Conservation (phyloP, 2,329 filamentous ascomycete genomes). For the Ophiostoma triangulosporum region DNA sequence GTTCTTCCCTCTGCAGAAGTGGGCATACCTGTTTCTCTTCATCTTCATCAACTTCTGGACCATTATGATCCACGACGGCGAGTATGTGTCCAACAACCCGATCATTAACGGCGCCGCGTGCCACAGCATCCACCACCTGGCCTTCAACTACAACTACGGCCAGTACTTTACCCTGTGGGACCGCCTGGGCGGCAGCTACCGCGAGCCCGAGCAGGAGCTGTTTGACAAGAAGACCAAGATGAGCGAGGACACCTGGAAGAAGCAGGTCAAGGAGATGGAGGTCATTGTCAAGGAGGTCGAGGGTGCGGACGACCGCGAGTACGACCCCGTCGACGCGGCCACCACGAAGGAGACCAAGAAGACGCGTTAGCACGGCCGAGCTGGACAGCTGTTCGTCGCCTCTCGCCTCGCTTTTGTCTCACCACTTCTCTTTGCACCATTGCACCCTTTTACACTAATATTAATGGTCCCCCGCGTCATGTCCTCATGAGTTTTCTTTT, state of each 20-base stretch:
- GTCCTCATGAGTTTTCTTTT: background rate
- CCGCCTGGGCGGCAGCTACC: slow-evolving; percentile 73
- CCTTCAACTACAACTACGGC: slow-evolving; percentile 86
- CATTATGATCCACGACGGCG: slow-evolving; percentile 89
- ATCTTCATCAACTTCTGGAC: slow-evolving; percentile 95
- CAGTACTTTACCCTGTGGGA: slow-evolving; percentile 93
- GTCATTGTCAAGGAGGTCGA: slow-evolving; percentile 59
- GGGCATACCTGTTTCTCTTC: slow-evolving; percentile 75
- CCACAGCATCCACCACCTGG: slow-evolving; percentile 81
- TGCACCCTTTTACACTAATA: background rate
- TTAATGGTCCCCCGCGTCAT: background rate
- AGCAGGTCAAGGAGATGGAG: slow-evolving; percentile 66
- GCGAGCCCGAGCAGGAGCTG: slow-evolving; percentile 71
- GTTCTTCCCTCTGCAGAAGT: slow-evolving; percentile 83
- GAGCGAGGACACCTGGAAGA: slow-evolving; percentile 65
- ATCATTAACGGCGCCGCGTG: slow-evolving; percentile 89
- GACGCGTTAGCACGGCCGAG: slow-evolving; percentile 19
- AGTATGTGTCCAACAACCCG: slow-evolving; percentile 84
- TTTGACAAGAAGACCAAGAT: slow-evolving; percentile 80
- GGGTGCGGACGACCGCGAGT: slow-evolving; percentile 38
- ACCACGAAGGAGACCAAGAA: slow-evolving; percentile 29
- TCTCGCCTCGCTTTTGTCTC: background rate
- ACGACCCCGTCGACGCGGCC: slow-evolving; percentile 20
- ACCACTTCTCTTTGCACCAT: background rate
- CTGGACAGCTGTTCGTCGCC: background rate